Base-by-base conservation (phyloP, 352 stramenopile genomes). In the Pythium brassicae region DNA sequence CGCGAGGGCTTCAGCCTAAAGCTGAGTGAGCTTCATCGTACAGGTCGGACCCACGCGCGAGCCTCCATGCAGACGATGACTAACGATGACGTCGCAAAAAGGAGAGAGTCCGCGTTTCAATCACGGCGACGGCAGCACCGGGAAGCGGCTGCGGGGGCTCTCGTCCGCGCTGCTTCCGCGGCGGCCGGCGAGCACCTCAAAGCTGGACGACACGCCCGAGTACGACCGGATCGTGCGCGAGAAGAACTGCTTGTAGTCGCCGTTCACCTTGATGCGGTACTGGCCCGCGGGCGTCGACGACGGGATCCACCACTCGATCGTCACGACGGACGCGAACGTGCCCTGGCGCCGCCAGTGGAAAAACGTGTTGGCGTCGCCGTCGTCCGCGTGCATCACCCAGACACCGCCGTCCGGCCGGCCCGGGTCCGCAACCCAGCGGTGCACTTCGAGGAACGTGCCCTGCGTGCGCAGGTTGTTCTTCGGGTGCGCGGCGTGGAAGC, bases 401-500 rank as follows among this genome's bases (percentile, higher is more conserved):
- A 89, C 55, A 22, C 81, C 83, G 15, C 68, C 72, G 1, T 71
- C 53, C 0, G 22, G 10, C 0, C 73, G 72, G 39, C 51, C 65
- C 5, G 19, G 50, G 58, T 89, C 77, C 2, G 45, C 29, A n/a
- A 83, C 53, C 78, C 78, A 91, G 11, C 75, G 71, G 17, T 94
- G 78, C 12, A 94, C 74, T 57, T 92, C 82, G 2, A 92, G 50
- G 54, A 93, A 94, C 42, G 83, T 90, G 10, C 76, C 68, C 51
- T 93, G 80, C 1, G 70, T 91, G 32, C 76, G 70, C 44, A 94
- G 57, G 32, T 88, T 83, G 68, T 94, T 94, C 60, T 92, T 92
- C 4, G 84, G 85, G 47, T 94, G 83, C 9, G 78, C 83, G 19
- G 73, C 83, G 44, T 91, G 74, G 63, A 94, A 94, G 25, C 63